Evolutionary conservation across 805 yeast species (phyloP), one percentile per base, ranked within the genome.

Genomic region (Wickerhamomyces alni): DNA sequence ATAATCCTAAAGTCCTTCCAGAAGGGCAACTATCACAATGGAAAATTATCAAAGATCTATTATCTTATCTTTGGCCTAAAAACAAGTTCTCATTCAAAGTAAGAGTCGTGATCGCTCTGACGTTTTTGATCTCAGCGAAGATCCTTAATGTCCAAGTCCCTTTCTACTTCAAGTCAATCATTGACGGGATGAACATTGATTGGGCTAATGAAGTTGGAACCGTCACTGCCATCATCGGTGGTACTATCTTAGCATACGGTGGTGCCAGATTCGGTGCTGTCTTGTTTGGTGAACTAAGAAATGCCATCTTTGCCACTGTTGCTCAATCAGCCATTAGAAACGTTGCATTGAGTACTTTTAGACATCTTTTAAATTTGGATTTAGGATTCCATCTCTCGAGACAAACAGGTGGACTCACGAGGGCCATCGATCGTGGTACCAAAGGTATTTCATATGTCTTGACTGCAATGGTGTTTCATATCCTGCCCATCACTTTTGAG

Each of bases 351-450:
- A 86, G 84, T 55, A 88, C 97, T 1, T 93, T 91, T 60, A 70
- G 67, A 33, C 98, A 91, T 59, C 66, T 93, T 38, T 70, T 93
- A 61, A 77, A 77, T 51, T 70, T 93, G 60, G 99, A 93, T 62
- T 65, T 89, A 39, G 83, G 87, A 17, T 93, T 91, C 74, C 99
- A 93, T 60, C 63, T 93, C 30, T 73, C 91, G 10, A 72, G 89
- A 50, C 98, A 93, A 60, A 93, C 99, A 0, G 99, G 99, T 48
- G 98, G 96, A 0, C 63, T 93, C 26, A 91, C 97, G 0, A 70
- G 99, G 45, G 98, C 98, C 2, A 93, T 93, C 54, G 99, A 93
- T 55, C 71, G 99, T 47, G 99, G 99, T 60, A 91, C 98, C 1
- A 91, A 93, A 53, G 99, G 99, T 66, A 91, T 93, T 39, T 82